A percentile compares a stretch with the other conserved stretches of the same genome.
phyloP scores from a whole-genome alignment of 169 alveolate genomes.

The Cyclospora cayetanensis region DNA sequence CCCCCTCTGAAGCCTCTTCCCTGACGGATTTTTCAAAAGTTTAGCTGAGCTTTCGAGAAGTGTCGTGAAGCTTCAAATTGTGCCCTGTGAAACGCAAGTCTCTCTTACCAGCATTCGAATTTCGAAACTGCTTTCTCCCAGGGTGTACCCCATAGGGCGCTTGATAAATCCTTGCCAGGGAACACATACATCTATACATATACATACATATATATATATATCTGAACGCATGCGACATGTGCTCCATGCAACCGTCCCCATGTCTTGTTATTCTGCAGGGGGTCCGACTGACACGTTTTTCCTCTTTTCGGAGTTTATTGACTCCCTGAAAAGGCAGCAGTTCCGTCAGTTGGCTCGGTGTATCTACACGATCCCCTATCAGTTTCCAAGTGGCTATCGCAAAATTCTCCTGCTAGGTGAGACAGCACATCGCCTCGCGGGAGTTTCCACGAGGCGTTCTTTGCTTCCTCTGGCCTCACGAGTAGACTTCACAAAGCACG shows the following conservation, averaged over 20 bases:
- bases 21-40: too few species aligned
- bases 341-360: slow-evolving; percentile 14
- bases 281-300: slow-evolving; percentile 91
- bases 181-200: neutral
- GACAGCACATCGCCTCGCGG: too few species aligned
- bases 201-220: neutral
- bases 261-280: slow-evolving; percentile 62
- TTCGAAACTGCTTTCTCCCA: too few species aligned
- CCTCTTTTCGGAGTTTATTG: slow-evolving; percentile 83
- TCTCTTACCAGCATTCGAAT: too few species aligned
- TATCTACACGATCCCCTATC: slow-evolving; percentile 81
- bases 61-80: too few species aligned
- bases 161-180: neutral
- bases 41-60: too few species aligned
- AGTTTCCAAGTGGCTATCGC: slow-evolving; percentile 74
- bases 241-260: neutral
- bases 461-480: too few species aligned
- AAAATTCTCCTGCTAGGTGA: slow-evolving; percentile 78
- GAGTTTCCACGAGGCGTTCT: too few species aligned
- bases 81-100: too few species aligned
- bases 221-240: neutral
- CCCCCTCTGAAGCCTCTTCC: too few species aligned
- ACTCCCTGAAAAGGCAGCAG: slow-evolving; percentile 68
- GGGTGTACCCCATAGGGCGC: too few species aligned
- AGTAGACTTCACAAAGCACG: too few species aligned